Evolutionary conservation across 805 yeast genomes (phyloP), one percentile per base, ranked within the genome.

Genomic region (Nakazawaea sp.): DNA sequence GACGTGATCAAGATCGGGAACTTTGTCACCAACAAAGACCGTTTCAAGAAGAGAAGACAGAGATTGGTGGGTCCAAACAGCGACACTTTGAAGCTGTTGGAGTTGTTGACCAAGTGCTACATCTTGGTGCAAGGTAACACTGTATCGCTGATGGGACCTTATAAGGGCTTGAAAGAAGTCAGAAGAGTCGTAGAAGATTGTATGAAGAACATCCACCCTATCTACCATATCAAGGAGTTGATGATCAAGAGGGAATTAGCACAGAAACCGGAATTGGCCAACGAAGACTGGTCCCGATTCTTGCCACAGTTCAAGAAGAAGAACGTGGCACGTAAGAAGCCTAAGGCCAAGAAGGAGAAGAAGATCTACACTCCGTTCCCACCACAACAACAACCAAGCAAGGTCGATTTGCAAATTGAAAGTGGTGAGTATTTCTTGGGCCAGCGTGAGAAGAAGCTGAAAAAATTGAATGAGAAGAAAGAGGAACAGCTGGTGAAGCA

Each of bases 281-380:
- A 85, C 38, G 97, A 92, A 62, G 96, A 88, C 61, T 92, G 98
- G 98, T 78, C 88, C 18, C 74, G 98, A 60, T 92, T 90, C 59
- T 68, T 92, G 55, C 98, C 98, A 18, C 88, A 82, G 68, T 92
- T 92, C 69, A 92, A 87, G 75, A 92, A 90, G 73, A 81, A 89
- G 60, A 88, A 88, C 54, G 96, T 90, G 47, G 95, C 95, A 26
- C 80, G 98, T 55, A 84, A 84, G 81, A 81, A 81, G 70, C 84
- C 92, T 43, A 74, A 63, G 50, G 73, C 67, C 49, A 79, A 59
- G 34, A 55, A 53, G 47, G 63, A 61, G 37, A 71, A 75, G 68
- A 89, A 81, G 62, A 80, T 77, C 3, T 90, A 90, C 75, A 92
- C 98, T 24, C 97, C 98, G 56, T 92, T 92, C 88, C 98, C 98